Base-by-base conservation (phyloP, 108 stramenopile genomes). In the Hondaea fermentalgiana region DNA sequence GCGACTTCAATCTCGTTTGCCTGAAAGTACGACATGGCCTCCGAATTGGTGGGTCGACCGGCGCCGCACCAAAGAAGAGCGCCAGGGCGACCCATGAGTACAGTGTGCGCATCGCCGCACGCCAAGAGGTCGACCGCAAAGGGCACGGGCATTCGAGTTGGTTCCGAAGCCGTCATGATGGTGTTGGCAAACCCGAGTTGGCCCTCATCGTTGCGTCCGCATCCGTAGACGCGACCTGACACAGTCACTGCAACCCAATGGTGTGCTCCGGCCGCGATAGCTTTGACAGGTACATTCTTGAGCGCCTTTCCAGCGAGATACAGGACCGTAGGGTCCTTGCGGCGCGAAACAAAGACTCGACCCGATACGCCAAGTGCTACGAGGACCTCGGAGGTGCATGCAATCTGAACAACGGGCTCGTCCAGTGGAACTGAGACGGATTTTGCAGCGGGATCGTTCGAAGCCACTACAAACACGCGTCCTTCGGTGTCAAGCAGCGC, bases 401-500 rank as follows among this genome's bases (percentile, higher is more conserved):
- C 17, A 8, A 69, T 17, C 64, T 69, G 64, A 1, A 69, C 64
- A 17, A 69, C 42, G 25, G 64, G 64, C 42, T 69, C 64, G 64
- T 42, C 64, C 2, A 28, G 35, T 12, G 64, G 64, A 2, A 69
- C 64, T 69, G 64, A 8, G 64, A 69, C 64, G 35, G 25, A 23
- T 23, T 17, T 69, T 12, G 64, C 64, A 17, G 64, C 17, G 14
- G 5, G 14, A 8, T 69, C 64, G 25, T 12, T 23, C 1, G 35
- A 14, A 17, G 35, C 25, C 35, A 69, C 42, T 3, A 17, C 64
- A 28, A 42, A 93, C 5, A 93, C 91, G 19, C 90, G 71, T 35
- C 93, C 93, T 47, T 25, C 49, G 29, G 88, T 72, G 53, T 76
- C 89, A 35, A 93, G 59, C 10, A 92, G 90, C 43, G 89, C 92